These are phyloP conservation scores for Cutaneotrichosporon dermatis DNA, from an alignment of 1,284 basidiomycete species.

Conservation along the genomic window DNA sequence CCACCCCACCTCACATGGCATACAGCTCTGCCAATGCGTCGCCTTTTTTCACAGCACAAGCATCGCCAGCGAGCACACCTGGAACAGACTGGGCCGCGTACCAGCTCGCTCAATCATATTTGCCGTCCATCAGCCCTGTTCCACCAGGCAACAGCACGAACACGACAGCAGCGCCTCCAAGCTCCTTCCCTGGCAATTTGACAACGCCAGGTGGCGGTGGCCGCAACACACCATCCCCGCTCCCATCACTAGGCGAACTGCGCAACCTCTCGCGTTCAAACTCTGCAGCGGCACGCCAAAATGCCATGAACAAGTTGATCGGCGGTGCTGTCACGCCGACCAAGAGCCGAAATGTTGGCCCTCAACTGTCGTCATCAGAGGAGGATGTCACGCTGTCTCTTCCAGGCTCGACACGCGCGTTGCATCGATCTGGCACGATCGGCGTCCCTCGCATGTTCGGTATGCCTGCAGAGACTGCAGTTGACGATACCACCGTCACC, in stretches of 20 bases:
- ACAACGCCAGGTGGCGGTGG: slow-evolving; percentile 12
- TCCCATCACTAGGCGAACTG: slow-evolving; percentile 43
- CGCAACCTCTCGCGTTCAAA: slow-evolving; percentile 46
- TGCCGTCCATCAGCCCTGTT: slow-evolving; percentile 37
- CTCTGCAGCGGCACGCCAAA: slow-evolving; percentile 43
- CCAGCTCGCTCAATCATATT: slow-evolving; percentile 38
- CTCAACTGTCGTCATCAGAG: slow-evolving; percentile 15
- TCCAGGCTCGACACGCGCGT: slow-evolving; percentile 13
- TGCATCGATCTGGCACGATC: slow-evolving; percentile 37
- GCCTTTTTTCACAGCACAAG: slow-evolving; percentile 20
- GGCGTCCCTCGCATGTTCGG: slow-evolving; percentile 32
- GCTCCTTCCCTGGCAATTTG: slow-evolving; percentile 15
- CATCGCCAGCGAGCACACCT: slow-evolving; percentile 20
- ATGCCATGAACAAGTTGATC: slow-evolving; percentile 47
- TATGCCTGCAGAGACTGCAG: slow-evolving; percentile 1
- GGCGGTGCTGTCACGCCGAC: slow-evolving; percentile 29
- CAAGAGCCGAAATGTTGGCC: slow-evolving; percentile 4
- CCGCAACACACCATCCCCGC: slow-evolving; percentile 41
- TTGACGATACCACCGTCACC: slow-evolving; percentile 8
- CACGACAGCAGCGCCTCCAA: slow-evolving; percentile 11
- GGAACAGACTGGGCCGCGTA: slow-evolving; percentile 37
- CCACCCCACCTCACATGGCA: slow-evolving; percentile 24
- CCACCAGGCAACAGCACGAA: not conserved
- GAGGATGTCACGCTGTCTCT: slow-evolving; percentile 21
- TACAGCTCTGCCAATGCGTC: slow-evolving; percentile 12